These are phyloP conservation scores for Kazachstania kunashirensis DNA, from an alignment of 805 yeast species.

Conservation along the genomic window DNA sequence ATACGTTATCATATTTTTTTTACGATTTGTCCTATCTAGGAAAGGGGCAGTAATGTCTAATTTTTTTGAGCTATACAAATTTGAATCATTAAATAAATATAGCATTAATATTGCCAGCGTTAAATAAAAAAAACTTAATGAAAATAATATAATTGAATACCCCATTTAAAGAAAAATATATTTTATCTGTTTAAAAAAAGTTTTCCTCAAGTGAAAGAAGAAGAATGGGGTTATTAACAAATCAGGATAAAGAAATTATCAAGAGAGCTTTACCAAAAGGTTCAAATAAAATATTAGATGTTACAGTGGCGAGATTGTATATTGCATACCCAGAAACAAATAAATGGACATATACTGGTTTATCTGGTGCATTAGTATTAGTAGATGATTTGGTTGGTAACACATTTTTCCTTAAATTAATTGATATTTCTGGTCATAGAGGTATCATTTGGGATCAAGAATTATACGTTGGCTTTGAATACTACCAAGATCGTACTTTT, in stretches of 20 bases:
- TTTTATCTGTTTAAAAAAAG: no score
- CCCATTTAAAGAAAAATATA: no score
- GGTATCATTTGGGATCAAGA: slow-evolving; percentile 99
- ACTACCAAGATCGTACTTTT: slow-evolving; percentile 87
- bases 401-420: slow-evolving; percentile 81
- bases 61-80: no score
- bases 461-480: slow-evolving; percentile 74
- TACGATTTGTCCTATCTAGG: no score
- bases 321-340: slow-evolving; percentile 79
- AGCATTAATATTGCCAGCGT: no score
- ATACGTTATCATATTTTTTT: no score
- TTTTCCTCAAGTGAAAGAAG: neutral
- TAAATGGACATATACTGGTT: slow-evolving; percentile 80
- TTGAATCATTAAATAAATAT: no score
- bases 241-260: slow-evolving; percentile 77
- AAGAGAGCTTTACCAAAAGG: slow-evolving; percentile 84
- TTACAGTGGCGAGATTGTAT: slow-evolving; percentile 81
- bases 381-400: slow-evolving; percentile 93
- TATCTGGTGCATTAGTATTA: slow-evolving; percentile 75
- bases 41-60: no score
- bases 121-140: no score
- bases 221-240: slow-evolving; percentile 33
- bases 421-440: slow-evolving; percentile 69
- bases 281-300: slow-evolving; percentile 78
- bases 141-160: no score